Conservation (phyloP, 345 rosid species). For the Clarkia xantiana region DNA sequence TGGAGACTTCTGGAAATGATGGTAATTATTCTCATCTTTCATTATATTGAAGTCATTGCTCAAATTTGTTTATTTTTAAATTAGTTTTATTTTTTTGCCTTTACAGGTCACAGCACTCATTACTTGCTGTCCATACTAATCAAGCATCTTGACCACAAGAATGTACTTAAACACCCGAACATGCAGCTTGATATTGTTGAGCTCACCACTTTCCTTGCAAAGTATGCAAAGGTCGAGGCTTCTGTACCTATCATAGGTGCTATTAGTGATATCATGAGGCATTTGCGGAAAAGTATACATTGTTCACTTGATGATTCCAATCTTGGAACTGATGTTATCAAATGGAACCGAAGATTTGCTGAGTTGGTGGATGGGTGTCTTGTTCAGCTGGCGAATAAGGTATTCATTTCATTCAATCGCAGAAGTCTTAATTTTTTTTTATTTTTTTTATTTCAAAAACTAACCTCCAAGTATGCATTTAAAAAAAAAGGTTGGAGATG, state of each 20-base stretch:
- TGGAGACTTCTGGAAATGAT: conserved; percentile 63
- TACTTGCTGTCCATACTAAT: conserved; percentile 69
- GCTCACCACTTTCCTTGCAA: conserved; percentile 62
- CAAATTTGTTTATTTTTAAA: too few species aligned
- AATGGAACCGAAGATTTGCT: conserved; percentile 40
- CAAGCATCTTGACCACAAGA: conserved; percentile 94
- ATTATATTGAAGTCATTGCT: not conserved
- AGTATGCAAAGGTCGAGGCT: conserved; percentile 48
- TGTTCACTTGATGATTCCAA: conserved; percentile 62
- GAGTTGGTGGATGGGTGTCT: conserved; percentile 84
- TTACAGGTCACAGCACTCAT: conserved; percentile 75
- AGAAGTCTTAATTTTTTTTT: too few species aligned
- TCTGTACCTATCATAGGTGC: conserved; percentile 77
- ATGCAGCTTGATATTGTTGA: conserved; percentile 72
- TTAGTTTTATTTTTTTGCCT: not conserved
- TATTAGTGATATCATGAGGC: conserved; percentile 69
- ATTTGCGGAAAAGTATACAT: conserved; percentile 77
- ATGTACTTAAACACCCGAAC: conserved; percentile 56
- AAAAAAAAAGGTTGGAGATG: conserved; percentile 72
- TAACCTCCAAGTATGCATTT: conserved; percentile 2
- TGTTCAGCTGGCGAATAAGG: conserved; percentile 56
- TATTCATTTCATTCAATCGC: conserved; percentile 13
- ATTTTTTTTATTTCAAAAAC: not conserved
- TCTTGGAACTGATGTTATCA: conserved; percentile 41
- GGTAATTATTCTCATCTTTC: not conserved